Conservation (phyloP, 1,139 yeast species). For the Candida mesenterica region DNA sequence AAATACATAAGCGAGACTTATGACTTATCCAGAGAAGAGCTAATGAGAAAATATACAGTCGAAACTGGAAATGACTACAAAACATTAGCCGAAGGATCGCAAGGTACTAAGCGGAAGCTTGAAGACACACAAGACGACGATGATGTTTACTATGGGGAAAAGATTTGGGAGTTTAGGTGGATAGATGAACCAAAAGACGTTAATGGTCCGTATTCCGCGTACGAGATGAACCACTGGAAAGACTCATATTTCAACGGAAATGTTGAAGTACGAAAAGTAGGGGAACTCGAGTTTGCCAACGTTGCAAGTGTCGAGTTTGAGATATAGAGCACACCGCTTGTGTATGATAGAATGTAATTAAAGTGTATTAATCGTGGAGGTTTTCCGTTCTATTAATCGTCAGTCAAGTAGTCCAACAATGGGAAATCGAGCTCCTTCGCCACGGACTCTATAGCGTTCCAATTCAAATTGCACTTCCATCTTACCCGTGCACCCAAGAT, state of each 20-base stretch:
- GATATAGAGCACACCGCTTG: not conserved
- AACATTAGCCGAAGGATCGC: not conserved
- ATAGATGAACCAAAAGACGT: conserved; percentile 38
- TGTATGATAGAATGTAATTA: not conserved
- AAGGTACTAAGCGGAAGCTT: conserved; percentile 24
- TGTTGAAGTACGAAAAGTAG: conserved; percentile 43
- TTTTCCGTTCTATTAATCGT: conserved; percentile 2
- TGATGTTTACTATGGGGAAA: conserved; percentile 28
- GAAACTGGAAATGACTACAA: conserved; percentile 47
- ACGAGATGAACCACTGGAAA: conserved; percentile 63
- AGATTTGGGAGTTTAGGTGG: conserved; percentile 67
- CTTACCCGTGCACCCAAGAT: conserved; percentile 59
- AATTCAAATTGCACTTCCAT: conserved; percentile 63
- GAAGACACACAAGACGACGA: conserved; percentile 48
- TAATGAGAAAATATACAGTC: conserved; percentile 49
- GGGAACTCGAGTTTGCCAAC: conserved; percentile 27
- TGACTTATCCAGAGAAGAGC: conserved; percentile 57
- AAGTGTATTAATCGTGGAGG: not conserved
- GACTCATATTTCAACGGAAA: conserved; percentile 52
- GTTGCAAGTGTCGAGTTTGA: conserved; percentile 25
- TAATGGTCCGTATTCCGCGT: conserved; percentile 59
- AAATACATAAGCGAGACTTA: conserved; percentile 46
- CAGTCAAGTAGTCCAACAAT: conserved; percentile 41
- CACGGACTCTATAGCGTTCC: conserved; percentile 49
- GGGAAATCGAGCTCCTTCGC: conserved; percentile 58